phyloP scores from a whole-genome alignment of 176 grass and related monocot species.

The Dendrocalamus sinicus region DNA sequence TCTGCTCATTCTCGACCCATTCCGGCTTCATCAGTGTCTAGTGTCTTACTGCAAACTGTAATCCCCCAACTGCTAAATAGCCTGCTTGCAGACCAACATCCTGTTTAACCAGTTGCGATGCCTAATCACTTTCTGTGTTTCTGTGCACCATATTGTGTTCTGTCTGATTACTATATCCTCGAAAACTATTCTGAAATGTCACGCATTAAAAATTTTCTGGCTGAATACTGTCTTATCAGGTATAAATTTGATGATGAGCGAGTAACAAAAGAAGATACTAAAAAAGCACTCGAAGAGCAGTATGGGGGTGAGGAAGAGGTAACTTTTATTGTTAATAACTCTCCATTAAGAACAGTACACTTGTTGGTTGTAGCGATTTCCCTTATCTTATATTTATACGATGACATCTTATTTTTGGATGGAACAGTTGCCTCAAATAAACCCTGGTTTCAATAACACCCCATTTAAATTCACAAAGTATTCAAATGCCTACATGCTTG shows the following conservation, averaged over 20 bases:
- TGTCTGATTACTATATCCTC: constrained; percentile 29
- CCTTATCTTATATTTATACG: constrained; percentile 28
- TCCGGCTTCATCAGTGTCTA: not conserved
- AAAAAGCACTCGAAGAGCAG: constrained; percentile 94
- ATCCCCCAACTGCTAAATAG: constrained; percentile 6
- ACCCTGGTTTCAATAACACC: constrained; percentile 84
- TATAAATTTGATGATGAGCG: constrained; percentile 98
- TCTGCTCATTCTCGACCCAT: not conserved
- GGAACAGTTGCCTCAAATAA: constrained; percentile 79
- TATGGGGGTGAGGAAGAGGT: constrained; percentile 99
- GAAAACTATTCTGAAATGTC: constrained; percentile 23
- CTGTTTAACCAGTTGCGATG: constrained; percentile 25
- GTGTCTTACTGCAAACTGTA: not conserved
- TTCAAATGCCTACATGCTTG: constrained; percentile 98
- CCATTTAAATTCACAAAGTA: constrained; percentile 95
- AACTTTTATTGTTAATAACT: constrained; percentile 8
- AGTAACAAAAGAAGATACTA: constrained; percentile 97
- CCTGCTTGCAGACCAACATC: constrained; percentile 16
- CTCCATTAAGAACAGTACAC: constrained; percentile 5
- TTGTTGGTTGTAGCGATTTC: constrained; percentile 33
- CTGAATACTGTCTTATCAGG: constrained; percentile 53
- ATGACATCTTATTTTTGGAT: constrained; percentile 36
- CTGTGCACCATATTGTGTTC: not conserved
- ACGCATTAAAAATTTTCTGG: not conserved
- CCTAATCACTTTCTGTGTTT: constrained; percentile 20